These are phyloP conservation scores for Claviceps sorghi DNA, from an alignment of 2,329 filamentous ascomycete species.

Conservation along the genomic window DNA sequence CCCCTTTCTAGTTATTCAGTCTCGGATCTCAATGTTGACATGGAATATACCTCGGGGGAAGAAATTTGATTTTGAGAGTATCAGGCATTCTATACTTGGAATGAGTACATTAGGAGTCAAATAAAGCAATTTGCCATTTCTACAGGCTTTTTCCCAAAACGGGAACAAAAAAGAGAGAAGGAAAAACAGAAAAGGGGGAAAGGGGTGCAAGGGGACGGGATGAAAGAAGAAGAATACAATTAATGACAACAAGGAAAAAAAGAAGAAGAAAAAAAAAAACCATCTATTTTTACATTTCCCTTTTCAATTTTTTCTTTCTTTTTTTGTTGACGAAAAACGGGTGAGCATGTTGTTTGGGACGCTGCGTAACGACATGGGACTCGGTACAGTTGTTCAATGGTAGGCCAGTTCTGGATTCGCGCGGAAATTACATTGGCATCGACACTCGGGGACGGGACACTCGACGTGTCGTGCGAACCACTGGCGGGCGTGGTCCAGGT, in stretches of 20 bases:
- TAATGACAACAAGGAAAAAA: no score
- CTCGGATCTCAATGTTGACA: no score
- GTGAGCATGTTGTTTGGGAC: no score
- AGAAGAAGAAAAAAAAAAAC: not conserved
- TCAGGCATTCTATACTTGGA: not conserved
- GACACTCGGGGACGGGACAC: slow-evolving; percentile 54
- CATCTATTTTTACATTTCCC: no score
- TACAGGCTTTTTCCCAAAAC: not conserved
- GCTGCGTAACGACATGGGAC: not conserved
- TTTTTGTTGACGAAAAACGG: no score
- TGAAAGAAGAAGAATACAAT: not conserved
- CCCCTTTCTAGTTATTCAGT: not conserved
- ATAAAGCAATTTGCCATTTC: not conserved
- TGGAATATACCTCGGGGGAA: not conserved
- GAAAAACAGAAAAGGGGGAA: not conserved
- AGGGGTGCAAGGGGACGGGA: not conserved
- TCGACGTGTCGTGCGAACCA: slow-evolving; percentile 53
- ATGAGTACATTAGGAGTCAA: not conserved
- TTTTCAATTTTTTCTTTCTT: no score
- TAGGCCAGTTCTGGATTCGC: slow-evolving; percentile 46
- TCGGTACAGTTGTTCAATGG: slow-evolving; percentile 16
- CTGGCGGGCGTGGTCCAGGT: slow-evolving; percentile 50
- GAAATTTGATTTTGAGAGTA: not conserved
- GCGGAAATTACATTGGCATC: slow-evolving; percentile 48
- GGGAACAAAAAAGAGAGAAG: not conserved